These are phyloP conservation scores for Candida peoriensis DNA, from an alignment of 805 yeast species.

Conservation along the genomic window DNA sequence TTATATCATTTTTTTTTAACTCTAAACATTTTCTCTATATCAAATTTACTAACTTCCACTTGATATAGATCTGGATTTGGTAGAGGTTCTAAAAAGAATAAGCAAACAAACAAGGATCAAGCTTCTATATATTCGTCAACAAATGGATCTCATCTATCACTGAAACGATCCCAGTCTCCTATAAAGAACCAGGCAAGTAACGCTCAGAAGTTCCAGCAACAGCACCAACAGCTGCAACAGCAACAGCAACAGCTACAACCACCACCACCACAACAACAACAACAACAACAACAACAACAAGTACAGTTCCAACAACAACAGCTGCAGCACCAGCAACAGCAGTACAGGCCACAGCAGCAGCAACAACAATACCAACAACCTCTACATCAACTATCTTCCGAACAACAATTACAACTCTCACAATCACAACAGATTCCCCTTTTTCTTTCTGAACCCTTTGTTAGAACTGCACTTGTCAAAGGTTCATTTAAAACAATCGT, in stretches of 20 bases:
- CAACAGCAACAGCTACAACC: constrained; percentile 18
- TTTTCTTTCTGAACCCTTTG: constrained; percentile 88
- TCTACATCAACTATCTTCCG: too few relatives aligned
- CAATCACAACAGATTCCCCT: constrained; percentile 30
- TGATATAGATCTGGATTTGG: constrained; percentile 46
- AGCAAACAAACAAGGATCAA: constrained; percentile 30
- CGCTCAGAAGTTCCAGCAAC: constrained; percentile 23
- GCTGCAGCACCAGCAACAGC: constrained; percentile 16
- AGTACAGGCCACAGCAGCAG: constrained; percentile 14
- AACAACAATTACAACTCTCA: constrained; percentile 15
- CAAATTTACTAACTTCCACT: not conserved
- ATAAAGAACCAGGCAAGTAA: constrained; percentile 20
- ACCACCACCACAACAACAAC: constrained; percentile 7
- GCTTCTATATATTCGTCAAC: constrained; percentile 31
- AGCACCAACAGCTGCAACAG: too few relatives aligned
- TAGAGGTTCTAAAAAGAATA: constrained; percentile 45
- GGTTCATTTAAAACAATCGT: constrained; percentile 96
- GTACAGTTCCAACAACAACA: constrained; percentile 13
- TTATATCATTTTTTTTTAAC: too few relatives aligned
- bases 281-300: constrained; percentile 1
- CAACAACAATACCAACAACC: constrained; percentile 13
- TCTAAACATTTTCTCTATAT: not conserved
- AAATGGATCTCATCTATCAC: constrained; percentile 42
- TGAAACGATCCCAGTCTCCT: constrained; percentile 43
- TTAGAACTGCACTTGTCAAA: constrained; percentile 88